These are phyloP conservation scores for Backusella circina DNA, from an alignment of 192 early-diverging fungal genomes.

Conservation along the genomic window DNA sequence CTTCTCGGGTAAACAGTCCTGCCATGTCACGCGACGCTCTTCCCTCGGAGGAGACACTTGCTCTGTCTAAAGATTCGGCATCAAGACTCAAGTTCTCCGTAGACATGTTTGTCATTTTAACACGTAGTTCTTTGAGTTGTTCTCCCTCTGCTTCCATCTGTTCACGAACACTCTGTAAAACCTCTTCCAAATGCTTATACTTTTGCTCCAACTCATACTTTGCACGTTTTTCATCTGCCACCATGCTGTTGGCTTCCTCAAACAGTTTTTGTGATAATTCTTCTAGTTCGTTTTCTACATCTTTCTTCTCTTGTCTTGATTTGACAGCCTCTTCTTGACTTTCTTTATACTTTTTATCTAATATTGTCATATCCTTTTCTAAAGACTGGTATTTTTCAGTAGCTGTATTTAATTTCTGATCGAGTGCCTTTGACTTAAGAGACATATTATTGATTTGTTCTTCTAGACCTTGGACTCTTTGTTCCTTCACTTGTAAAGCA, in stretches of 20 bases:
- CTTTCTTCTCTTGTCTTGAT: constrained; percentile 82
- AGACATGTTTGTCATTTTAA: constrained; percentile 69
- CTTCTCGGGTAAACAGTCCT: constrained; percentile 2
- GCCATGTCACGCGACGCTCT: constrained; percentile 27
- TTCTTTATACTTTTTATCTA: constrained; percentile 76
- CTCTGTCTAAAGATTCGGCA: constrained; percentile 71
- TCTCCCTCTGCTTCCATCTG: constrained; percentile 71
- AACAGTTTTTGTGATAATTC: constrained; percentile 87
- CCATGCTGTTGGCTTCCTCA: constrained; percentile 93
- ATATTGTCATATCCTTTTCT: constrained; percentile 60
- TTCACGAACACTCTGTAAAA: constrained; percentile 60
- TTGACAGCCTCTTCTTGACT: constrained; percentile 80
- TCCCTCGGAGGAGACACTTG: constrained; percentile 70
- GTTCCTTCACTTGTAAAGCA: constrained; percentile 1
- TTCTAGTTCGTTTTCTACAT: constrained; percentile 89
- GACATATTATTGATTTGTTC: not conserved
- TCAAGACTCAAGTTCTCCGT: constrained; percentile 21
- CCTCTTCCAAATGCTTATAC: constrained; percentile 53
- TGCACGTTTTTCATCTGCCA: constrained; percentile 71
- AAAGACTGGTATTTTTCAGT: constrained; percentile 66
- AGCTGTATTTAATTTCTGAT: constrained; percentile 63
- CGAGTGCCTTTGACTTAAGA: constrained; percentile 30
- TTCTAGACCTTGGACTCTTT: not conserved
- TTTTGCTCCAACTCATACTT: constrained; percentile 46
- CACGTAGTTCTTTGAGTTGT: constrained; percentile 82